Percentiles rank a stretch among this genome's conserved stretches.
Evolutionary conservation across 139 green algal species (phyloP).

Genomic region (Coelastrella sp.): DNA sequence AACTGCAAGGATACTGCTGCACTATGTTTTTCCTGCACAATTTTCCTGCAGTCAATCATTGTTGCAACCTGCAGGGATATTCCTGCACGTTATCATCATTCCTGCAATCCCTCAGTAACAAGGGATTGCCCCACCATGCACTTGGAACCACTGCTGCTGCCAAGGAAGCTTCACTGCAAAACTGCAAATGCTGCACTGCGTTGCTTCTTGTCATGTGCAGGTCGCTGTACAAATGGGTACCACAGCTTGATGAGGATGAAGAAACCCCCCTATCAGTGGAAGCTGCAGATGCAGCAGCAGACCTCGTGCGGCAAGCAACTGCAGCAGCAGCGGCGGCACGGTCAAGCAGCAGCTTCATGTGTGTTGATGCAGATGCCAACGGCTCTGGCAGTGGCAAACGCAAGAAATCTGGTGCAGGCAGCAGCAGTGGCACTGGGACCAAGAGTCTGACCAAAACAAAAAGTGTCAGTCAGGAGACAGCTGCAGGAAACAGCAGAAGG

Average conservation of each 20-base stretch:
- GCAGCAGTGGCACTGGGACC: neutral
- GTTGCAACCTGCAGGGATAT: neutral
- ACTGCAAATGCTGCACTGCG: too few relatives aligned
- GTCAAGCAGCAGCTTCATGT: conserved; percentile 9
- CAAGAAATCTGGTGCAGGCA: neutral
- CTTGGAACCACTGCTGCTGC: too few relatives aligned
- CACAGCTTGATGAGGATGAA: conserved; percentile 45
- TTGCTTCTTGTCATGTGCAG: conserved; percentile 31
- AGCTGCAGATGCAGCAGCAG: neutral
- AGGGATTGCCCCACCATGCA: too few relatives aligned
- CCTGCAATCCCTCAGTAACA: too few relatives aligned
- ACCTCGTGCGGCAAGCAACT: neutral
- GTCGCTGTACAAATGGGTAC: conserved; percentile 59
- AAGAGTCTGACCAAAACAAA: neutral
- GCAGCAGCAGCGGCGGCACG: neutral
- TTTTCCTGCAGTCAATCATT: neutral
- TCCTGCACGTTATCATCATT: too few relatives aligned
- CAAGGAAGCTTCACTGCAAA: too few relatives aligned
- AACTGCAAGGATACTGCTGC: too few relatives aligned
- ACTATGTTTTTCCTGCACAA: neutral
- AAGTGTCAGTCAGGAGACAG: too few relatives aligned
- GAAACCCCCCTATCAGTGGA: neutral
- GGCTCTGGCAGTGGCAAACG: neutral
- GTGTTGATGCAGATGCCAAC: conserved; percentile 22
- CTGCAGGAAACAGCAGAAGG: neutral